Evolutionary conservation across 768 basidiomycete species (phyloP), one percentile per base, ranked within the genome.

Genomic region (Mycena crocata): DNA sequence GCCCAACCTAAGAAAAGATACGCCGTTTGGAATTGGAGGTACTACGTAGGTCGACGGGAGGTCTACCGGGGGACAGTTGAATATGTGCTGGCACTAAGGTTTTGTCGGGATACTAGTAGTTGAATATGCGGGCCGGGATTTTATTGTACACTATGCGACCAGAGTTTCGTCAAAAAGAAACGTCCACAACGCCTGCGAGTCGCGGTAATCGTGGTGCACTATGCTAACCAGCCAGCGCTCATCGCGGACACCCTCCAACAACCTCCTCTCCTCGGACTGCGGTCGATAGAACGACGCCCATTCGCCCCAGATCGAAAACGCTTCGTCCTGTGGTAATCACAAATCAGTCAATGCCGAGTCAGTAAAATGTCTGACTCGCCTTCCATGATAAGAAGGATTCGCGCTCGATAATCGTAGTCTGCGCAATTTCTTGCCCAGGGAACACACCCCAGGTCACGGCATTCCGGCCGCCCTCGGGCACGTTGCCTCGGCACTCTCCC

Each of bases 361-460:
- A 42, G 46, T 26, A n/a, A 60, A 4, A 30, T 31, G 31, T 17
- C 28, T 34, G 39, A 59, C 73, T 24, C 49, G 96, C 97, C 91
- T 96, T 98, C 98, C 98, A 99, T 0, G 95, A 91, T 37, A 94
- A 79, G 84, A 99, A 99, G 17, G 95, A 97, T 74, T 95, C 92
- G 54, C 88, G 88, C 75, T 98, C 98, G 37, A 99, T 99, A 70
- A 99, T 95, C 0, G 98, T 99, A 7, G 97, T 94, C 74, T 98
- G 97, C 2, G 91, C 88, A 49, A 99, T 92, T 78, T 99, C 98
- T 75, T 98, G 93, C 0, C 95, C 98, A 0, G 96, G 94, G 77
- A 99, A 99, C 8, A 99, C 91, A 61, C 96, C 98, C 98, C 98
- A 99, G 1, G 98, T 99, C 9, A 99, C 98, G 0, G 96, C 96